Evolutionary conservation across 1,284 basidiomycete genomes (phyloP).

Genomic region (Entoloma clypeatum): DNA sequence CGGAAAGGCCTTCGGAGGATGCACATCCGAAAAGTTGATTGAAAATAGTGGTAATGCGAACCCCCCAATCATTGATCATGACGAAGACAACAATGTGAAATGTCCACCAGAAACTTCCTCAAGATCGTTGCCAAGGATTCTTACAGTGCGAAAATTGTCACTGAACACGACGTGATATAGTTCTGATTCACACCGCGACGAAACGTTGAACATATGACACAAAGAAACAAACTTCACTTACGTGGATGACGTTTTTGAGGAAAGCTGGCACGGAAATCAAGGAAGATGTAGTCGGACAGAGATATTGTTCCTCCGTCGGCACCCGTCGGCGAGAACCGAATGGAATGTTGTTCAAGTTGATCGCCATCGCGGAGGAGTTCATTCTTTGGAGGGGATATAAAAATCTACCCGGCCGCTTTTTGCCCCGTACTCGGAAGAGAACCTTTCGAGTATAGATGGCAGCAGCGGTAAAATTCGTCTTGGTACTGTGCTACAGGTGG

Average conservation of each 20-base stretch:
- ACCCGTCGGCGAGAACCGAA: constrained; percentile 13
- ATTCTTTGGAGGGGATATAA: constrained; percentile 18
- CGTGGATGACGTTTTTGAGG: constrained; percentile 13
- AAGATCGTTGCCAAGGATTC: constrained; percentile 14
- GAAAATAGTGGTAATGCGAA: too few relatives aligned
- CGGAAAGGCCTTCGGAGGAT: too few relatives aligned
- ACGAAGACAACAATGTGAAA: constrained; percentile 2
- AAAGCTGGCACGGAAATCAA: constrained; percentile 16
- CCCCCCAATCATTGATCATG: too few relatives aligned
- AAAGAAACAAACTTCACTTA: constrained; percentile 8
- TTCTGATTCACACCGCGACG: constrained; percentile 5
- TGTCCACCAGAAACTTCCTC: not conserved
- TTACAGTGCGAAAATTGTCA: constrained; percentile 11
- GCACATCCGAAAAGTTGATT: too few relatives aligned
- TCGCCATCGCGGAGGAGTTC: constrained; percentile 19
- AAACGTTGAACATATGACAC: constrained; percentile 7
- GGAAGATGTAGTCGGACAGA: constrained; percentile 17
- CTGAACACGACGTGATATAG: constrained; percentile 18
- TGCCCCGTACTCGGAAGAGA: constrained; percentile 18
- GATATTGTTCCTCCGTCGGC: constrained; percentile 10
- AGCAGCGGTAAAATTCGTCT: constrained; percentile 22
- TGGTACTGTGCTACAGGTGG: constrained; percentile 21
- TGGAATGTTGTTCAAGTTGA: constrained; percentile 15
- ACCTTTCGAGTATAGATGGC: constrained; percentile 13
- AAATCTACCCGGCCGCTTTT: constrained; percentile 19